Evolutionary conservation across 495 filamentous ascomycete genomes (phyloP).

Genomic region (Sordaria brevicollis): DNA sequence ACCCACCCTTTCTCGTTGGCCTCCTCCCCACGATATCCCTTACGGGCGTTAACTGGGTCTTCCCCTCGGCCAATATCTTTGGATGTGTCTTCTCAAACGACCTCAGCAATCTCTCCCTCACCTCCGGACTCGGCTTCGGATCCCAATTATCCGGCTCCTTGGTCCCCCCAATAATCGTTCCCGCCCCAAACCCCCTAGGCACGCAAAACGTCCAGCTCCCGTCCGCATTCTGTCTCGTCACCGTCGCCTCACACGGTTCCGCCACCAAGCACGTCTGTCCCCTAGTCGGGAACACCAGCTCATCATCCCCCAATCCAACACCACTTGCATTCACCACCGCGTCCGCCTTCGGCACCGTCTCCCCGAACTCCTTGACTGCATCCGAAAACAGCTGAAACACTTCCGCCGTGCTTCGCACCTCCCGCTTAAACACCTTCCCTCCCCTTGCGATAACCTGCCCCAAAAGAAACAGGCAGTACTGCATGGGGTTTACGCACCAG

Average conservation of each 20-base stretch:
- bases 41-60: slow-evolving; percentile 23
- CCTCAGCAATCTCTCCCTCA: slow-evolving; percentile 35
- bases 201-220: slow-evolving; percentile 53
- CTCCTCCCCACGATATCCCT: slow-evolving; percentile 33
- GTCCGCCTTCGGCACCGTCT: slow-evolving; percentile 20
- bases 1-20: slow-evolving; percentile 28
- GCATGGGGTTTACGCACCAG: slow-evolving; percentile 51
- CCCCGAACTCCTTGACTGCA: not conserved
- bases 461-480: slow-evolving; percentile 48
- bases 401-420: slow-evolving; percentile 36
- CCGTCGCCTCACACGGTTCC: slow-evolving; percentile 33
- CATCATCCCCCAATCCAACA: slow-evolving; percentile 45
- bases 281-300: slow-evolving; percentile 43
- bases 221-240: slow-evolving; percentile 50
- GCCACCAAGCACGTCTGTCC: slow-evolving; percentile 38
- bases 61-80: slow-evolving; percentile 18
- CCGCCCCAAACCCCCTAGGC: slow-evolving; percentile 47
- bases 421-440: slow-evolving; percentile 32
- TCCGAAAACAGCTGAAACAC: slow-evolving; percentile 22
- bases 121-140: slow-evolving; percentile 34
- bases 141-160: slow-evolving; percentile 50
- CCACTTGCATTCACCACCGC: slow-evolving; percentile 52
- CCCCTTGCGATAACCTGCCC: slow-evolving; percentile 41
- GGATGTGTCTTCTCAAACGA: slow-evolving; percentile 31
- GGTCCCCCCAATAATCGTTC: slow-evolving; percentile 54